Evolutionary conservation across 2,329 filamentous ascomycete genomes (phyloP), one percentile per base, ranked within the genome.

Genomic region (Polychaeton citri): DNA sequence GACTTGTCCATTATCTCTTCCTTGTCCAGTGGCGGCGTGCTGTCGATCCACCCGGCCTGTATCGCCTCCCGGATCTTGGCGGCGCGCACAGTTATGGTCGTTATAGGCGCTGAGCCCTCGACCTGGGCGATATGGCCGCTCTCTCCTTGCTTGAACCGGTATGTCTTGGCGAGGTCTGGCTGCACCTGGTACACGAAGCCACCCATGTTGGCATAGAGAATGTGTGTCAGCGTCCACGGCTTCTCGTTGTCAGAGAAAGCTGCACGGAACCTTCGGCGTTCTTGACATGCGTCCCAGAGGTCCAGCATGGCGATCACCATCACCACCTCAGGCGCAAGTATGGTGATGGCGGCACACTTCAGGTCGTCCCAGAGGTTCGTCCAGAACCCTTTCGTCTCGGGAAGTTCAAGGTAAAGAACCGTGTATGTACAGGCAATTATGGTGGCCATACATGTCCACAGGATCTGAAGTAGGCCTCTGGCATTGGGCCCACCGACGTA

Each of bases 331-430:
- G 40, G 35, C 2, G 33, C 36, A 16, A 36, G 18, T 4, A 36
- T 21, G 21, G 34, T 34, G 8, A 35, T 5, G 19, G 38, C 10
- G 2, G 34, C 31, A 28, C 34, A 40, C 5, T 28, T 32, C 8
- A 43, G 12, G 10, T 9, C 35, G 10, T 21, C 19, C 33, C 19
- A 12, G 17, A 37, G n/a, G 15, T 20, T 12, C 17, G 30, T 34
- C 34, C 33, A 30, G 17, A 19, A 35, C 37, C 37, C 34, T 16
- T 32, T 38, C n/a, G n/a, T 32, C 13, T 28, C 24, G 9, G 17
- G 55, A n/a, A 64, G 46, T 30, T 63, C 61, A 3, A 62, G 44
- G 36, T 63, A 58, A 3, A 64, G 36, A 2, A 57, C 56, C 3
- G 54, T 52, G 41, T 54, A 62, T 5, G 60, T 53, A 40, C 57